These are phyloP conservation scores for Coprinopsis strossmayeri DNA, from an alignment of 768 basidiomycete species.

Conservation along the genomic window DNA sequence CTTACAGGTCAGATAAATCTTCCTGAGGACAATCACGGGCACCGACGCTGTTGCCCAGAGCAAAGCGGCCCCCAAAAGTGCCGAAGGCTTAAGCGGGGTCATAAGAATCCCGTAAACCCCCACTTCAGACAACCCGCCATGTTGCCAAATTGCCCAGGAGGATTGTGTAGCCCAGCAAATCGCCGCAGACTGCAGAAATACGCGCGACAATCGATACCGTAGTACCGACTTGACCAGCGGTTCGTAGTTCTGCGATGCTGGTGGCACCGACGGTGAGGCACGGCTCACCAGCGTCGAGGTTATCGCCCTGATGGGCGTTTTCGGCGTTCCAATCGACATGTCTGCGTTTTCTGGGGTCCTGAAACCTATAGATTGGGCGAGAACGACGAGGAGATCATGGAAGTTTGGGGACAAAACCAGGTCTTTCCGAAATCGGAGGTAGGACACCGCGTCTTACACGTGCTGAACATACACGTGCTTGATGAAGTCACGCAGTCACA, in stretches of 20 bases:
- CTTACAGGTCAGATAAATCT: conserved; percentile 55
- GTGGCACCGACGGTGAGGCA: conserved; percentile 48
- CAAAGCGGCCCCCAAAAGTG: conserved; percentile 32
- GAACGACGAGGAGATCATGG: neutral
- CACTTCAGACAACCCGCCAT: conserved; percentile 26
- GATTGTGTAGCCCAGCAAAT: conserved; percentile 38
- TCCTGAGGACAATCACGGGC: conserved; percentile 53
- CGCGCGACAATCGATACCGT: conserved; percentile 50
- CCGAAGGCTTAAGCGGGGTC: conserved; percentile 35
- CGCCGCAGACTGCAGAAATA: conserved; percentile 45
- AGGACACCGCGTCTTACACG: too few species aligned
- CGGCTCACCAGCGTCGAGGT: conserved; percentile 38
- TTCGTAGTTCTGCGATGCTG: conserved; percentile 54
- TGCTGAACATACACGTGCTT: too few species aligned
- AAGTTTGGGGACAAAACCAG: neutral
- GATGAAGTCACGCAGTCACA: too few species aligned
- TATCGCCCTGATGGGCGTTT: conserved; percentile 43
- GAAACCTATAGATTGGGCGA: neutral
- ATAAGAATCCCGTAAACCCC: conserved; percentile 26
- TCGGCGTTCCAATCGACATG: neutral
- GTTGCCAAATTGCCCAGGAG: conserved; percentile 37
- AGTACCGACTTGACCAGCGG: conserved; percentile 60
- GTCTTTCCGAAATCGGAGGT: neutral
- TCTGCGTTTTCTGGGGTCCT: neutral
- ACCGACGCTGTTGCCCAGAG: conserved; percentile 49